Base-by-base conservation (phyloP, 2,329 filamentous ascomycete species). In the Pseudocercospora musae region DNA sequence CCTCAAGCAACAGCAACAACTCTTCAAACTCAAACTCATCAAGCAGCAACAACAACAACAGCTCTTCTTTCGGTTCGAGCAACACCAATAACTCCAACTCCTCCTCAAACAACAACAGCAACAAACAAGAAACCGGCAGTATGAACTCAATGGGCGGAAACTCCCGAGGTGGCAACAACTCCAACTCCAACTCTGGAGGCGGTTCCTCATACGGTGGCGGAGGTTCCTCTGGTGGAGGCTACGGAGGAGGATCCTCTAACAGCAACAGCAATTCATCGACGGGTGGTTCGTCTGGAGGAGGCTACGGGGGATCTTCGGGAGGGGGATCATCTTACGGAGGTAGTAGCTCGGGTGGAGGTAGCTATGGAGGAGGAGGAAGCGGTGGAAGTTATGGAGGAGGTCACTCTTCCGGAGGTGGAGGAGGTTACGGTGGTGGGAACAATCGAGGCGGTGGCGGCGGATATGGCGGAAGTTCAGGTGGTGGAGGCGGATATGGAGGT, bases 331-430 rank as follows among this genome's bases (percentile, higher is more conserved):
- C 48, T 29, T 52, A 52, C 25, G 48, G 46, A 20, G 57, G 57
- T 25, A 48, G 58, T 6, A 55, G 33, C 48, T 42, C 20, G 25
- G 50, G 50, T 40, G 52, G 50, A 23, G 57, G 46, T 25, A 21
- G 58, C 18, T 37, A 50, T 13, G 57, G 58, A 21, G 62, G 62
- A 21, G 62, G 62, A 48, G 52, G 58, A 4, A 21, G 23, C 15
- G 13, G 44, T 3, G 23, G 44, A 5, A 56, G 60, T 1, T 18
- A 23, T 23, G 44, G 57, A 20, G 27, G 44, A 2, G 56, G 60
- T 37, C 37, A 29, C 25, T 52, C 48, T 11, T 60, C 58, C 3
- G 50, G 58, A 2, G 58, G 23, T 5, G 13, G 44, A 21, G 23
- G 44, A 21, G 18, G 44, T 21, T 58, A 53, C 4, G 56, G 60